These are phyloP conservation scores for Kluyveromyces lactis DNA, from an alignment of 805 yeast genomes.

Conservation along the genomic window DNA sequence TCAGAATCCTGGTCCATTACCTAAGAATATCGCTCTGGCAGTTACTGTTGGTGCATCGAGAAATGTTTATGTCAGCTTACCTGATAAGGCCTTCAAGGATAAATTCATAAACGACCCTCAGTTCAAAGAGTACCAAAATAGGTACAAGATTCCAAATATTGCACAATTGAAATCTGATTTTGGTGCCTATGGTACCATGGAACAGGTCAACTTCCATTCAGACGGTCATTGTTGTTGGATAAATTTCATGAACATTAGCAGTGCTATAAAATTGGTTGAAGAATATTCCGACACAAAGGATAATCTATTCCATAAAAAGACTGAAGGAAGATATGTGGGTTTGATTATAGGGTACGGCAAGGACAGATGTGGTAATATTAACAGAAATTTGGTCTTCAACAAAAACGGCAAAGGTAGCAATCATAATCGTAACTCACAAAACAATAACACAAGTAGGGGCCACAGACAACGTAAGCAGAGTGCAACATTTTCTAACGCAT, in stretches of 20 bases:
- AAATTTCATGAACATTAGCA: conserved; percentile 54
- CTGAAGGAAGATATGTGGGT: conserved; percentile 39
- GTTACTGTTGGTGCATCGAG: conserved; percentile 70
- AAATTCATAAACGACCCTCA: conserved; percentile 26
- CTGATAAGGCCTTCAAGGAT: conserved; percentile 34
- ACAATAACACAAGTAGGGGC: background rate
- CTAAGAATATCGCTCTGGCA: conserved; percentile 47
- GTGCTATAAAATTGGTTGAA: conserved; percentile 58
- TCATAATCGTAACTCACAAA: conserved; percentile 29
- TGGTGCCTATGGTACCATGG: conserved; percentile 57
- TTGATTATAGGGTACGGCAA: conserved; percentile 64
- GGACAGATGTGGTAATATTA: conserved; percentile 66
- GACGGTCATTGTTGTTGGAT: conserved; percentile 69
- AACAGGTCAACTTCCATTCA: conserved; percentile 64
- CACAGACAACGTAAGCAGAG: no score
- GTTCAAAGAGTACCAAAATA: conserved; percentile 23
- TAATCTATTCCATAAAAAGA: conserved; percentile 31
- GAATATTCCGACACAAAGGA: conserved; percentile 37
- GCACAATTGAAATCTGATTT: conserved; percentile 51
- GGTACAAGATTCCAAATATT: conserved; percentile 36
- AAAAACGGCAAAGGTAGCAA: conserved; percentile 36
- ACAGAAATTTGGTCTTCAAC: conserved; percentile 37
- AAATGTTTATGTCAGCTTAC: conserved; percentile 64
- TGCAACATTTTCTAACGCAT: background rate
- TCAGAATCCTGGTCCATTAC: conserved; percentile 55